Evolutionary conservation across 768 basidiomycete species (phyloP).

Genomic region (Mrakia frigida): DNA sequence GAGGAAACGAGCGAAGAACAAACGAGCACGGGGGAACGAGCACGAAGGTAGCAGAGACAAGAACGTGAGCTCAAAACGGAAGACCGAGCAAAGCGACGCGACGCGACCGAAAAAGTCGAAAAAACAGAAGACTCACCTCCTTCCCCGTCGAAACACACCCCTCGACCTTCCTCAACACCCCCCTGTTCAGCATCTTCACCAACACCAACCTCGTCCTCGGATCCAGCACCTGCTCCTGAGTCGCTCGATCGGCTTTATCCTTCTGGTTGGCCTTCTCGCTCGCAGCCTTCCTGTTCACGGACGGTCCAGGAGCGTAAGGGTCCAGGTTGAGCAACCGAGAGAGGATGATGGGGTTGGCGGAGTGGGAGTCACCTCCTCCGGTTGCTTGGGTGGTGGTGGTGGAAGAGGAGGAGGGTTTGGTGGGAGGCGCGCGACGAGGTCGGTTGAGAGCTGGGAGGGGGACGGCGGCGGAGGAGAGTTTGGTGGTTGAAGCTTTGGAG

Average conservation of each 20-base stretch:
- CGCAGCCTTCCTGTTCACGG: constrained; percentile 77
- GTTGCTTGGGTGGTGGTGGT: neutral
- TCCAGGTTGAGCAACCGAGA: constrained; percentile 68
- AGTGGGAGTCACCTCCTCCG: neutral
- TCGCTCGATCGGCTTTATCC: constrained; percentile 95
- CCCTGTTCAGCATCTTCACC: constrained; percentile 92
- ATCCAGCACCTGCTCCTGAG: constrained; percentile 93
- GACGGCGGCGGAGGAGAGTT: constrained; percentile 56
- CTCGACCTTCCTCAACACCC: constrained; percentile 80
- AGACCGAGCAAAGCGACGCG: neutral
- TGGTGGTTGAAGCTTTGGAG: constrained; percentile 33
- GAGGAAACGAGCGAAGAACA: constrained; percentile 1
- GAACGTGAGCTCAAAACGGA: too few species aligned
- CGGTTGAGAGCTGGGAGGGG: constrained; percentile 68
- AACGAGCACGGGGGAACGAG: constrained; percentile 26
- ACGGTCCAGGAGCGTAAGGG: constrained; percentile 43
- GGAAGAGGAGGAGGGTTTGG: neutral
- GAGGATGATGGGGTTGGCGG: constrained; percentile 13
- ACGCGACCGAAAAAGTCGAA: neutral
- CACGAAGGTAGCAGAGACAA: neutral
- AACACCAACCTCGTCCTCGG: constrained; percentile 88
- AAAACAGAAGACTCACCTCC: constrained; percentile 81
- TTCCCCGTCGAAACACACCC: constrained; percentile 97
- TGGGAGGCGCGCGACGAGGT: constrained; percentile 45
- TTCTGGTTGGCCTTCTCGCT: constrained; percentile 78